phyloP scores from a whole-genome alignment of 352 stramenopile genomes.

The Globisporangium okanoganense region DNA sequence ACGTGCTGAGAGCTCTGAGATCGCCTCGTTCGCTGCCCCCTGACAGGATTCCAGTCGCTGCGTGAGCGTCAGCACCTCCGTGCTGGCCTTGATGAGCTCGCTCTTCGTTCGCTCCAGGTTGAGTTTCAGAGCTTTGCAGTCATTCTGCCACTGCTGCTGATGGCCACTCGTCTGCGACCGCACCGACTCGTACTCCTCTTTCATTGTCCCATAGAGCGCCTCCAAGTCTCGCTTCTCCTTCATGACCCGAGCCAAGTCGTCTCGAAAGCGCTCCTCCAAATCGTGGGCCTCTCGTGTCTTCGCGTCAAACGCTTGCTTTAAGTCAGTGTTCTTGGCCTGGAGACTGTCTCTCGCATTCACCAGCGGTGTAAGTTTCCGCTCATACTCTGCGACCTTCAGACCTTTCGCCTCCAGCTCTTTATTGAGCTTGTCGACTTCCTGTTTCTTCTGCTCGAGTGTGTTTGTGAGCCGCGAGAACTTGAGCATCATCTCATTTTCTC shows the following conservation, averaged over 20 bases:
- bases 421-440: slow-evolving; percentile 47
- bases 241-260: slow-evolving; percentile 34
- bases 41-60: slow-evolving; percentile 57
- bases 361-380: slow-evolving; percentile 56
- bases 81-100: slow-evolving; percentile 39
- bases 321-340: slow-evolving; percentile 43
- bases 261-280: slow-evolving; percentile 40
- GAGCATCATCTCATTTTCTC: slow-evolving; percentile 31
- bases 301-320: slow-evolving; percentile 51
- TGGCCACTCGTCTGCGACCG: slow-evolving; percentile 32
- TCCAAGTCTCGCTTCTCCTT: slow-evolving; percentile 68
- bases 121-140: slow-evolving; percentile 41
- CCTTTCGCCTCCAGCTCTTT: slow-evolving; percentile 51
- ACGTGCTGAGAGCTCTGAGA: slow-evolving; percentile 42
- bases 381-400: slow-evolving; percentile 43
- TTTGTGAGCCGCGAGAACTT: slow-evolving; percentile 24
- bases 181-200: slow-evolving; percentile 49
- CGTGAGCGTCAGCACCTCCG: slow-evolving; percentile 36
- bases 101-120: slow-evolving; percentile 52
- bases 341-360: slow-evolving; percentile 46
- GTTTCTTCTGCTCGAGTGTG: slow-evolving; percentile 52
- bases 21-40: slow-evolving; percentile 54
- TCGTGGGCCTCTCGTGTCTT: slow-evolving; percentile 50
- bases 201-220: slow-evolving; percentile 32
- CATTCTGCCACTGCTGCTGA: slow-evolving; percentile 42